phyloP scores from a whole-genome alignment of 345 rosid species.

The Syzygium oleosum region DNA sequence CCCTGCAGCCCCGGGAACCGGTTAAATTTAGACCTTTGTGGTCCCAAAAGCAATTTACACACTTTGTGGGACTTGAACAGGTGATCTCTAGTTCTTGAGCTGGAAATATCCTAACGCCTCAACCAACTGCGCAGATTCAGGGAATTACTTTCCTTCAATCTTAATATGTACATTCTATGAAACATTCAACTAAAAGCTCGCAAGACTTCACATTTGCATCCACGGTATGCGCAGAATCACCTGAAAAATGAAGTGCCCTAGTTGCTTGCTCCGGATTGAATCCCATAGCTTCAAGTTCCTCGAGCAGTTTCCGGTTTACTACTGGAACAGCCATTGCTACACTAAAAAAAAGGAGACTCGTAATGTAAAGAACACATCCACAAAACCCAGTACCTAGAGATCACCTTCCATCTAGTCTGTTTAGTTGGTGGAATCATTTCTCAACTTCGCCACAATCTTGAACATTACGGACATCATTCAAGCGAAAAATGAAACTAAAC shows the following conservation, averaged over 20 bases:
- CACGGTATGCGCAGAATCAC: constrained; percentile 12
- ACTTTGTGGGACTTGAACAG: neutral
- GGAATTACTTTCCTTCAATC: neutral
- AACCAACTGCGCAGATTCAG: neutral
- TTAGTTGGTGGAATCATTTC: neutral
- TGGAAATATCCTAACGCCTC: neutral
- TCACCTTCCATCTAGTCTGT: neutral
- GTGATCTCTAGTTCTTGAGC: neutral
- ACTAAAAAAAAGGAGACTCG: neutral
- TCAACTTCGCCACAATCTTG: neutral
- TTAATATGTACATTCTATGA: neutral
- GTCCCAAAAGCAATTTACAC: neutral
- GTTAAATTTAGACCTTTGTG: neutral
- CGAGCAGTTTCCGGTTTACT: constrained; percentile 43
- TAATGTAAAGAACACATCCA: neutral
- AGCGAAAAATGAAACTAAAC: neutral
- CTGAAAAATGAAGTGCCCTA: constrained; percentile 58
- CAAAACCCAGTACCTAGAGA: neutral
- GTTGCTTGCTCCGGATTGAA: constrained; percentile 52
- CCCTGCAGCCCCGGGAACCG: neutral
- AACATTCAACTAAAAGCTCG: neutral
- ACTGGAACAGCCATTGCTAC: constrained; percentile 35
- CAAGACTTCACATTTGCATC: neutral
- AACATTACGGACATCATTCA: neutral
- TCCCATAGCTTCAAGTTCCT: constrained; percentile 63